Evolutionary conservation across 163 green algal genomes (phyloP).

Genomic region (Volvox carteri): DNA sequence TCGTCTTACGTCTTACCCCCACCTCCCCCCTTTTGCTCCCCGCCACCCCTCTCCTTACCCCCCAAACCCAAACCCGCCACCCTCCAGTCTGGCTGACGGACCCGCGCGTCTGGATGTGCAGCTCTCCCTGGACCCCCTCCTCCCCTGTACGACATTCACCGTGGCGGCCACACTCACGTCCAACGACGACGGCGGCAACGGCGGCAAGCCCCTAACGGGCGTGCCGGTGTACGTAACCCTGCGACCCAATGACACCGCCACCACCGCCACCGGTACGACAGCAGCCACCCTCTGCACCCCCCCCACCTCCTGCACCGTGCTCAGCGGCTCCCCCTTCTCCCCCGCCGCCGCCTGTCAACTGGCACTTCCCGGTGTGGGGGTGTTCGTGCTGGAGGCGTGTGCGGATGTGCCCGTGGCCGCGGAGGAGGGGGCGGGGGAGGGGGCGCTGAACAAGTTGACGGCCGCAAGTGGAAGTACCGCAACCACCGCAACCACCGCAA

Average conservation of each 20-base stretch:
- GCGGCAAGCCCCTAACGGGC: not conserved
- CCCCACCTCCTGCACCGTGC: not conserved
- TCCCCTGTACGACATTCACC: slow-evolving; percentile 36
- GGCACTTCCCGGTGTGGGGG: slow-evolving; percentile 58
- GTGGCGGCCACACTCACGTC: slow-evolving; percentile 27
- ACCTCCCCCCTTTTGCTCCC: not conserved
- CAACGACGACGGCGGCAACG: slow-evolving; percentile 19
- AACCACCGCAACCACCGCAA: not conserved
- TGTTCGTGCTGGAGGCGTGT: slow-evolving; percentile 60
- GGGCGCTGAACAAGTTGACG: not conserved
- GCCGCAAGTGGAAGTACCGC: not conserved
- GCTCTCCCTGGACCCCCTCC: slow-evolving; percentile 52
- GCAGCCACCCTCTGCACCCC: not conserved
- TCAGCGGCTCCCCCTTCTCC: not conserved
- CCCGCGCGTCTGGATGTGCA: slow-evolving; percentile 48
- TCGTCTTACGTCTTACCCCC: not conserved
- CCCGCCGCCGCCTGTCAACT: slow-evolving; percentile 57
- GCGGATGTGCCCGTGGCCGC: not conserved
- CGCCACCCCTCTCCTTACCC: not conserved
- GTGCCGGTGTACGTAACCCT: slow-evolving; percentile 33
- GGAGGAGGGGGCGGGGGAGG: not conserved
- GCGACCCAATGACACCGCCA: not conserved
- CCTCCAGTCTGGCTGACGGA: slow-evolving; percentile 60
- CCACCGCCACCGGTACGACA: not conserved
- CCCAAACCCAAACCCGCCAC: not conserved